phyloP scores from a whole-genome alignment of 192 early-diverging fungal species.

The Rhizoclosmatium sp. region DNA sequence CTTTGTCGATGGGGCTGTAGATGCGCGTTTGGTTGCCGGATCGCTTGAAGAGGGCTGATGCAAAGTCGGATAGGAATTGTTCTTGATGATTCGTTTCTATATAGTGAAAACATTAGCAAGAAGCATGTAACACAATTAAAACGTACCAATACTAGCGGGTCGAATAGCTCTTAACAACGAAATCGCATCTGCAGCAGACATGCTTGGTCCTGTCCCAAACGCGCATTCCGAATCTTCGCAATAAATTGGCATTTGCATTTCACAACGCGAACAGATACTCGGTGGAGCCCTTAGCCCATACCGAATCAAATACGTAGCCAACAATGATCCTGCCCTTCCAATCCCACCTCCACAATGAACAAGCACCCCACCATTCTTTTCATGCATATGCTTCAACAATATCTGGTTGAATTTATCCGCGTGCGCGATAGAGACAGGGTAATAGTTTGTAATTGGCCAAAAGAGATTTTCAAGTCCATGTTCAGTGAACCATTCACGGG shows the following conservation, averaged over 20 bases:
- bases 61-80: conserved; percentile 47
- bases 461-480: conserved; percentile 42
- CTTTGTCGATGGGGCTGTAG: conserved; percentile 15
- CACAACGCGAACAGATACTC: conserved; percentile 29
- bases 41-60: conserved; percentile 29
- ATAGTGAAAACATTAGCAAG: neutral
- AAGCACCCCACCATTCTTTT: conserved; percentile 38
- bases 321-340: conserved; percentile 53
- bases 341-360: conserved; percentile 59
- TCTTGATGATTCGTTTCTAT: conserved; percentile 54
- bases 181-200: conserved; percentile 47
- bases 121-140: neutral
- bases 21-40: conserved; percentile 24
- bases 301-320: conserved; percentile 43
- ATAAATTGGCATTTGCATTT: conserved; percentile 15
- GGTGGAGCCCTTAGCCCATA: conserved; percentile 30
- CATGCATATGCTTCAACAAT: conserved; percentile 20
- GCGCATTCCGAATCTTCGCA: conserved; percentile 36
- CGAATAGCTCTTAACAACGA: conserved; percentile 43
- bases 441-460: conserved; percentile 51
- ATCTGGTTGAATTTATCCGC: conserved; percentile 47
- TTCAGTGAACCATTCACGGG: conserved; percentile 47
- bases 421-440: conserved; percentile 49
- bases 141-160: conserved; percentile 42
- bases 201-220: conserved; percentile 38